These are phyloP conservation scores for Selaginella tamariscina DNA, from an alignment of 75 land plant species.

Conservation along the genomic window DNA sequence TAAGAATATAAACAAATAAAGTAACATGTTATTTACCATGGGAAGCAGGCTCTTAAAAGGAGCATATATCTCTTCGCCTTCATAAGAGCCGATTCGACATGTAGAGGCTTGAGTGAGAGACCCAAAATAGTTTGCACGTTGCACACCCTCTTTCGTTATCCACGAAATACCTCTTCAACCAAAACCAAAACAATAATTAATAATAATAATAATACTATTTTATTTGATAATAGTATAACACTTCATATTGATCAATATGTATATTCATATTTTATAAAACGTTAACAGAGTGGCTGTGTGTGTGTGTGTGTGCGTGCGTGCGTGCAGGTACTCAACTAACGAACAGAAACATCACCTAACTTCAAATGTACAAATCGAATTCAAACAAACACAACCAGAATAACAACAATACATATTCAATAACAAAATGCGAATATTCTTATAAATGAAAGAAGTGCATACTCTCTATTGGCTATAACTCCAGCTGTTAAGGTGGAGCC, in stretches of 20 bases:
- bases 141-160: slow-evolving; percentile 85
- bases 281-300: too few relatives aligned
- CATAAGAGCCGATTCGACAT: slow-evolving; percentile 68
- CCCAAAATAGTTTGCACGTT: slow-evolving; percentile 86
- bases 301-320: too few relatives aligned
- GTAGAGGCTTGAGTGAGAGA: slow-evolving; percentile 85
- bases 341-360: too few relatives aligned
- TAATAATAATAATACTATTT: not conserved
- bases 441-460: slow-evolving; percentile 9
- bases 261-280: too few relatives aligned
- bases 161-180: slow-evolving; percentile 69
- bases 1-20: not conserved
- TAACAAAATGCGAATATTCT: not conserved
- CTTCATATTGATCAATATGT: too few relatives aligned
- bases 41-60: slow-evolving; percentile 95
- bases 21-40: slow-evolving; percentile 43
- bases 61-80: slow-evolving; percentile 86
- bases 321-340: too few relatives aligned
- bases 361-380: too few relatives aligned
- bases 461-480: slow-evolving; percentile 86
- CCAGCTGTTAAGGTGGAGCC: slow-evolving; percentile 94
- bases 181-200: not conserved
- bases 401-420: too few relatives aligned
- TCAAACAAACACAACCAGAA: too few relatives aligned
- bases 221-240: not conserved